Conservation (phyloP, 2,329 filamentous ascomycete genomes). For the Albophoma yamanashiensis region DNA sequence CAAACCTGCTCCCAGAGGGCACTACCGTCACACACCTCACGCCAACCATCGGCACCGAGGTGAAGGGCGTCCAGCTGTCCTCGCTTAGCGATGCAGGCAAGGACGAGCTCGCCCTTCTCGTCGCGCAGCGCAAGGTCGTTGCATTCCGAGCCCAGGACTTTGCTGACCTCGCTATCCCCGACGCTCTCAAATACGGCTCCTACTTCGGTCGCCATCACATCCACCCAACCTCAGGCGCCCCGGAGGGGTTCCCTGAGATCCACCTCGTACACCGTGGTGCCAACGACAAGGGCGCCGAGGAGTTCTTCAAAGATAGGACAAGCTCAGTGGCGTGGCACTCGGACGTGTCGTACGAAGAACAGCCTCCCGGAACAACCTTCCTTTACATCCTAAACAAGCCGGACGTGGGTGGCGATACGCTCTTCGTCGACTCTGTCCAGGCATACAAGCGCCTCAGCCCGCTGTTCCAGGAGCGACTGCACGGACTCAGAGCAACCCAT, state of each 20-base stretch:
- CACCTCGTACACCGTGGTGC: constrained; percentile 68
- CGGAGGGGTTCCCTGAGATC: constrained; percentile 61
- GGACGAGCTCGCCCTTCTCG: constrained; percentile 65
- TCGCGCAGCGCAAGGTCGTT: constrained; percentile 69
- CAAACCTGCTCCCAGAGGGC: constrained; percentile 52
- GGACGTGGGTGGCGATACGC: constrained; percentile 69
- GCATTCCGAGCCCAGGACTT: constrained; percentile 70
- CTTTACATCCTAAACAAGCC: constrained; percentile 80
- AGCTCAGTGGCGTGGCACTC: constrained; percentile 84
- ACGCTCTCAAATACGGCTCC: constrained; percentile 57
- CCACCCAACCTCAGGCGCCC: constrained; percentile 67
- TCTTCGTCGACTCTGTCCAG: constrained; percentile 70
- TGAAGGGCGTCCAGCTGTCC: constrained; percentile 62
- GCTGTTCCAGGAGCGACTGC: constrained; percentile 66
- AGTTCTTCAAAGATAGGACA: constrained; percentile 57
- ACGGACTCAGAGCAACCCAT: constrained; percentile 72
- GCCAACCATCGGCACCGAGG: constrained; percentile 62
- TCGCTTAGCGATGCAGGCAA: constrained; percentile 57
- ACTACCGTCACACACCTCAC: constrained; percentile 51
- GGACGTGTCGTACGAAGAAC: constrained; percentile 78
- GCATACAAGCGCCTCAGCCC: constrained; percentile 76
- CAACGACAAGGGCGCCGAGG: constrained; percentile 33
- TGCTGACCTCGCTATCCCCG: constrained; percentile 55
- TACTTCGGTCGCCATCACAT: constrained; percentile 80
- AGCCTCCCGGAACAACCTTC: constrained; percentile 85